phyloP scores from a whole-genome alignment of 148 eudicot genomes.

The Tetragonia tetragonoides region DNA sequence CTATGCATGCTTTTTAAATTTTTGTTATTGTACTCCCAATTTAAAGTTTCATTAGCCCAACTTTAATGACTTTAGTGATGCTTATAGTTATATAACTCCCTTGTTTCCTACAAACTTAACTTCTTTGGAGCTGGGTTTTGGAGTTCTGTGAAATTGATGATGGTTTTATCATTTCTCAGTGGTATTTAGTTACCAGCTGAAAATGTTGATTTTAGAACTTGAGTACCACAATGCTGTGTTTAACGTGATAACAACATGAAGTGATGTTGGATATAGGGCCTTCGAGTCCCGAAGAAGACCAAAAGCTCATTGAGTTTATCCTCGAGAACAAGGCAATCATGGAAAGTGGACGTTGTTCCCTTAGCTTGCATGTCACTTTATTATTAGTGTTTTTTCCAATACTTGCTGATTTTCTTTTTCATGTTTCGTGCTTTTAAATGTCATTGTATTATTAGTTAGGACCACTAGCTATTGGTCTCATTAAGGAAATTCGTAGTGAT shows the following conservation, averaged over 20 bases:
- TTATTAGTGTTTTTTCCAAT: no score
- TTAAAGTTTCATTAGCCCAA: background rate
- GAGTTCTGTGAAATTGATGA: background rate
- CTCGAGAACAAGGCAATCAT: no score
- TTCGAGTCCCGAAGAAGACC: no score
- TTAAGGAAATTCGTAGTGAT: no score
- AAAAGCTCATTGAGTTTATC: no score
- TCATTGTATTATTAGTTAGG: no score
- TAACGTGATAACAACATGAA: background rate
- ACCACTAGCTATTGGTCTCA: no score
- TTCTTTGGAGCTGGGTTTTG: background rate
- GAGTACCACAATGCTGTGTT: background rate
- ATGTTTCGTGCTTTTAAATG: no score
- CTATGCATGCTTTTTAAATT: background rate
- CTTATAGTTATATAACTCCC: background rate
- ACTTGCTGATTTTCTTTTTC: no score
- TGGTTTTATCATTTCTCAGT: background rate
- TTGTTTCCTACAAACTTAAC: background rate
- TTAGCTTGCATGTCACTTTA: no score
- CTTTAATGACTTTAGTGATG: background rate
- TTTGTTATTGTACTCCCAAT: background rate
- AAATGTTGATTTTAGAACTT: background rate
- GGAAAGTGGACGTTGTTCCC: no score
- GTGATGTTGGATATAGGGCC: no score
- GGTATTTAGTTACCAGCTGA: background rate